Evolutionary conservation across 1,284 basidiomycete genomes (phyloP).

Genomic region (Jaminaea rosea): DNA sequence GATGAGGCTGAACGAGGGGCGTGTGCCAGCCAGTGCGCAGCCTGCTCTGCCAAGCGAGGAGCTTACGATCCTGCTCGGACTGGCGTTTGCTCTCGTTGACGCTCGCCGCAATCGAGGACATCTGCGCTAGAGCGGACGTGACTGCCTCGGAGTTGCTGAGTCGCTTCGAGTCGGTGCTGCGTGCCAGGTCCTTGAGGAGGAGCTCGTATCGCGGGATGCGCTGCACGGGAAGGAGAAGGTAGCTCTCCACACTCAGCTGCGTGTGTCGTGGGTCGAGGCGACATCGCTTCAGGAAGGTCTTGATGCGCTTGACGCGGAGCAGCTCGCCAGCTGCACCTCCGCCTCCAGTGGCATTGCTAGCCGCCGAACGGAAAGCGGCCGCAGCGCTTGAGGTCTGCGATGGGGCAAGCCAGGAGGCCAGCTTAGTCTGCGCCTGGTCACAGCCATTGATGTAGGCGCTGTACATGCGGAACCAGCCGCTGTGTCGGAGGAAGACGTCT

Average conservation of each 20-base stretch:
- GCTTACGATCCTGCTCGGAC: constrained; percentile 25
- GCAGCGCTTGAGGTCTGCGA: constrained; percentile 12
- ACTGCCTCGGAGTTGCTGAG: constrained; percentile 12
- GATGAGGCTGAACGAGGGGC: constrained; percentile 93
- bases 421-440: constrained; percentile 27
- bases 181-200: constrained; percentile 51
- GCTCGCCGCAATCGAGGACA: constrained; percentile 35
- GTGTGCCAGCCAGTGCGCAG: constrained; percentile 71
- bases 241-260: constrained; percentile 92
- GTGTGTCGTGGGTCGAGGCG: constrained; percentile 64
- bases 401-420: constrained; percentile 20
- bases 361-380: constrained; percentile 4
- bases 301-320: constrained; percentile 19
- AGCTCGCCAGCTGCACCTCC: background rate
- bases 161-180: constrained; percentile 23
- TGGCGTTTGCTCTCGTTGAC: constrained; percentile 50
- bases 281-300: constrained; percentile 42
- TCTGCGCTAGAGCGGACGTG: constrained; percentile 27
- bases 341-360: background rate
- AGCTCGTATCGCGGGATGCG: constrained; percentile 90
- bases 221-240: constrained; percentile 87
- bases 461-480: constrained; percentile 45
- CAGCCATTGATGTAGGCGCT: constrained; percentile 42
- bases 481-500: constrained; percentile 60
- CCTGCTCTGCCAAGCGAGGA: constrained; percentile 64